A percentile compares a stretch with the other conserved stretches of the same genome.
Evolutionary conservation across 345 rosid species (phyloP).

Genomic region (Toxicodendron radicans): DNA sequence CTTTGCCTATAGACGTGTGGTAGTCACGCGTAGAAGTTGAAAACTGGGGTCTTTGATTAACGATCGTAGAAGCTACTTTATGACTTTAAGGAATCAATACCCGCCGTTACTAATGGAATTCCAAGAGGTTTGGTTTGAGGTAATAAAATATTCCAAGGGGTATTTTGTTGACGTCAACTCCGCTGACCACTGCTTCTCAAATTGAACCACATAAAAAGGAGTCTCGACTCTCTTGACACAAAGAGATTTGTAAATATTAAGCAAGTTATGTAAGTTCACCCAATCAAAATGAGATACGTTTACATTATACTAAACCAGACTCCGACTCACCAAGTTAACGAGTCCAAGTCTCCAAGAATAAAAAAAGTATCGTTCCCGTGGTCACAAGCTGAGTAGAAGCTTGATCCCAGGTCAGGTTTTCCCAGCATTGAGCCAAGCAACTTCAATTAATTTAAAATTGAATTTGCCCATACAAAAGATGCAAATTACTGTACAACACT

Average conservation of each 20-base stretch:
- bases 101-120: too few relatives aligned
- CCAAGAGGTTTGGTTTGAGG: background rate
- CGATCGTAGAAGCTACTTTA: too few relatives aligned
- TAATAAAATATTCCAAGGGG: background rate
- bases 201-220: too few relatives aligned
- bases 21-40: background rate
- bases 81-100: too few relatives aligned
- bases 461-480: slow-evolving; percentile 8
- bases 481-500: slow-evolving; percentile 4
- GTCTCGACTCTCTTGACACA: background rate
- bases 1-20: background rate
- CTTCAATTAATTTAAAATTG: slow-evolving; percentile 10
- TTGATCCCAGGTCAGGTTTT: slow-evolving; percentile 1
- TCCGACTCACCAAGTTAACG: background rate
- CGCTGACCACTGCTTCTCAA: background rate
- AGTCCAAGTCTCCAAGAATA: background rate
- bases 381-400: slow-evolving; percentile 5
- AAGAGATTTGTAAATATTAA: background rate
- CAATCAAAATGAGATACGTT: background rate
- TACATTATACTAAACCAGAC: background rate
- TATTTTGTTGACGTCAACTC: too few relatives aligned
- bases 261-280: background rate
- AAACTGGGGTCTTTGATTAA: too few relatives aligned
- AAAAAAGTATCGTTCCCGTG: too few relatives aligned
- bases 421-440: slow-evolving; percentile 7